Evolutionary conservation across 1,284 basidiomycete genomes (phyloP), one percentile per base, ranked within the genome.

Genomic region (Ceratobasidium sp.): DNA sequence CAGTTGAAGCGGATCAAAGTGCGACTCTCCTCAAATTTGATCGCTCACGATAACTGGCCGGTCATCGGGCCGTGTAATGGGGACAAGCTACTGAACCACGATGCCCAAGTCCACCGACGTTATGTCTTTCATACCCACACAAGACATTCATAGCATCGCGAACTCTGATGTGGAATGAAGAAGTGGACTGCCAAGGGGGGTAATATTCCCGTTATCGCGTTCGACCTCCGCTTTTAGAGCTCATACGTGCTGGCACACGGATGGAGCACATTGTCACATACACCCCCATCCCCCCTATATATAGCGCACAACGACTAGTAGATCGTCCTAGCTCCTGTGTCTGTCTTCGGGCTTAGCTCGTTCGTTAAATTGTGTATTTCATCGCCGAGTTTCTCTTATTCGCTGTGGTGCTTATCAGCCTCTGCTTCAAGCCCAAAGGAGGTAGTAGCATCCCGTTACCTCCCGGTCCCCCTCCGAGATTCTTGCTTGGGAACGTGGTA

Each of bases 401-500:
- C 8, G 39, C 37, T 13, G 60, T 42, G 37, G 23, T 28, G n/a
- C 39, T 63, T 26, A 23, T 42, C 37, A 23, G 15, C n/a, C 13
- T 63, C 3, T 45, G 17, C 39, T 45, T 63, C 39, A 23, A 45
- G n/a, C n/a, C 60, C 39, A 63, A 45, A 45, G 4, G 7, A 11
- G 28, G 10, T 23, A 37, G 31, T 26, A 53, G 35, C 8, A 17
- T 26, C 7, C 58, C 42, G 20, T 13, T 73, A 28, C 69, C 69
- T 47, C 69, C 69, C 11, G 69, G 69, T 2, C 69, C 69, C 26
- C 28, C 69, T 20, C 45, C 56, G 15, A 49, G n/a, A 49, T 56
- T 75, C 23, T 26, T 75, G 17, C 35, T 75, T 37, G 73, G 73
- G 6, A 75, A 75, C 23, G 73, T 61, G 11, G 31, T 75, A 23